phyloP scores from a whole-genome alignment of 2,329 filamentous ascomycete genomes.

The Neonectria ditissima region DNA sequence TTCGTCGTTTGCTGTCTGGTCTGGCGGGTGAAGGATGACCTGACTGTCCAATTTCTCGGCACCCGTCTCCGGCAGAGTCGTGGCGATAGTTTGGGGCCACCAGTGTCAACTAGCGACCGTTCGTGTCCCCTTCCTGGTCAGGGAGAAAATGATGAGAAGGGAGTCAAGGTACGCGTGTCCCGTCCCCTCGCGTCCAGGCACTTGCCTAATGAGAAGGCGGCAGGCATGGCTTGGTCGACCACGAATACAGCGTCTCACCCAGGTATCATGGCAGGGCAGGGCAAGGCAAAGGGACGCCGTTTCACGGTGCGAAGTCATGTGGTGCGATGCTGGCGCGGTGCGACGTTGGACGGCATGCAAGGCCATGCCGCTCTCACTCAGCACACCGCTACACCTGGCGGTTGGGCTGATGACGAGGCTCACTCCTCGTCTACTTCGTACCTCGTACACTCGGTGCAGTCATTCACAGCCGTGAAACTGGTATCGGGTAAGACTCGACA shows the following conservation, averaged over 20 bases:
- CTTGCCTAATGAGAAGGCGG: conserved; percentile 1
- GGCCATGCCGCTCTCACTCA: neutral
- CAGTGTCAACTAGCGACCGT: conserved; percentile 36
- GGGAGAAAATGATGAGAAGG: conserved; percentile 22
- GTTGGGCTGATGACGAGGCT: conserved; percentile 17
- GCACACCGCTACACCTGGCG: conserved; percentile 4
- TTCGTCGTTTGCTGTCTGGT: neutral
- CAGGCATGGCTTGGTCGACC: neutral
- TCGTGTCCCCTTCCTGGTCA: conserved; percentile 13
- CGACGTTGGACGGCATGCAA: conserved; percentile 1
- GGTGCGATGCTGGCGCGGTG: conserved; percentile 1
- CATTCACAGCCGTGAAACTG: conserved; percentile 7
- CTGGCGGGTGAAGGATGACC: conserved; percentile 10
- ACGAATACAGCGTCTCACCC: neutral
- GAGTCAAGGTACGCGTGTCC: conserved; percentile 4
- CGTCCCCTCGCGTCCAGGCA: neutral
- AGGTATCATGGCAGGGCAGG: neutral
- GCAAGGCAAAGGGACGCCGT: conserved; percentile 1
- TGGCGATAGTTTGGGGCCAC: conserved; percentile 30
- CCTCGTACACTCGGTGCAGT: conserved; percentile 11
- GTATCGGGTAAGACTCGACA: conserved; percentile 6
- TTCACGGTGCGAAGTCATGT: neutral
- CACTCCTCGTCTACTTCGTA: neutral
- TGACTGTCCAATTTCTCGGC: conserved; percentile 34
- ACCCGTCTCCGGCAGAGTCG: conserved; percentile 29